Percentiles rank a stretch among this genome's conserved stretches.
These are phyloP conservation scores for Xylaria sp. DNA, from an alignment of 2,329 filamentous ascomycete species.

Conservation along the genomic window DNA sequence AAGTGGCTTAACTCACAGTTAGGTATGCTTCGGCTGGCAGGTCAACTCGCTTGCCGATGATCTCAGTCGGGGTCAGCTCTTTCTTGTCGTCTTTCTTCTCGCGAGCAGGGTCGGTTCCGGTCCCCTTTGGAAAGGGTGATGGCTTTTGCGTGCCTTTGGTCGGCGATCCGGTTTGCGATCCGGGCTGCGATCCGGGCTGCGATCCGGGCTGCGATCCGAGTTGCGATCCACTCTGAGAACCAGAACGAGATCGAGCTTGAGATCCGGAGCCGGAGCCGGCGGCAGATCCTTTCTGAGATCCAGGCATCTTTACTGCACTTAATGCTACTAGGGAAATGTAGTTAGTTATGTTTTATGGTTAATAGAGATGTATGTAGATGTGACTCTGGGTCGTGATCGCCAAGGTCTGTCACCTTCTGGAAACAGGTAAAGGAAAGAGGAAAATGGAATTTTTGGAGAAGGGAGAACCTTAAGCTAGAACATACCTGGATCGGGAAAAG, in stretches of 20 bases:
- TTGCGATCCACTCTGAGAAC: background rate
- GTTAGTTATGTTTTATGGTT: background rate
- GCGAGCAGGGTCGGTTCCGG: slow-evolving; percentile 22
- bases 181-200: slow-evolving; percentile 5
- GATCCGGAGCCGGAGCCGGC: background rate
- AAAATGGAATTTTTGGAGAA: no score
- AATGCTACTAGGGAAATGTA: background rate
- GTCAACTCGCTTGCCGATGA: slow-evolving; percentile 54
- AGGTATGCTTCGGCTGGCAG: slow-evolving; percentile 61
- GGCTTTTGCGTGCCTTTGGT: slow-evolving; percentile 6
- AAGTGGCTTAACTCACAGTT: slow-evolving; percentile 36
- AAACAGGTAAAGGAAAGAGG: background rate
- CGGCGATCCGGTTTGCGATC: slow-evolving; percentile 20
- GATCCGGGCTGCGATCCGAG: no score
- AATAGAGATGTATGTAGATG: no score
- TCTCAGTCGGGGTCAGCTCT: slow-evolving; percentile 34
- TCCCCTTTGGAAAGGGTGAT: slow-evolving; percentile 7
- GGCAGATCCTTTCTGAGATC: slow-evolving; percentile 5
- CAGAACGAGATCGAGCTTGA: no score
- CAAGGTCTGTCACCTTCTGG: no score
- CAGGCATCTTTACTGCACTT: slow-evolving; percentile 14
- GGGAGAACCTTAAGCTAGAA: no score
- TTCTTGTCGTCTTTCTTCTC: slow-evolving; percentile 32
- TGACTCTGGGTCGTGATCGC: no score
- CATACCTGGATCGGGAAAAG: no score